phyloP scores from a whole-genome alignment of 225 moss, liverwort and hornwort species.

The Physcomitrium patens region DNA sequence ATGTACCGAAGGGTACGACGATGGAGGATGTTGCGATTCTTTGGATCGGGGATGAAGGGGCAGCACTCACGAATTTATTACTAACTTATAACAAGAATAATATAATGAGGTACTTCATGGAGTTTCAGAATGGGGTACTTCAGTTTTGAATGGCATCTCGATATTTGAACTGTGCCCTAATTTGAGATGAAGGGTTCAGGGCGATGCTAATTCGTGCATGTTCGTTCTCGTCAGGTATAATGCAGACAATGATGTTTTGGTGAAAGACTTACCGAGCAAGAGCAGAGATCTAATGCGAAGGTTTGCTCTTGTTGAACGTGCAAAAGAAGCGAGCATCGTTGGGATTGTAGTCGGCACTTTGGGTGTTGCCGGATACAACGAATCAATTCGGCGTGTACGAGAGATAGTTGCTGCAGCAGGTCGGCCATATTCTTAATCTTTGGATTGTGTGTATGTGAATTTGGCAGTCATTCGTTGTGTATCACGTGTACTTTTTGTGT shows the following conservation, averaged over 20 bases:
- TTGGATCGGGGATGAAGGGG: conserved; percentile 87
- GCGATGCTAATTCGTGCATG: conserved; percentile 17
- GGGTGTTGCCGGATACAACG: conserved; percentile 89
- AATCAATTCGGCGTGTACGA: conserved; percentile 73
- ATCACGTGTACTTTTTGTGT: background rate
- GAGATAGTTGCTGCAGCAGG: conserved; percentile 76
- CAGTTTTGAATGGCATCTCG: background rate
- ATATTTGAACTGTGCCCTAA: background rate
- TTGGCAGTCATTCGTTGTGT: conserved; percentile 15
- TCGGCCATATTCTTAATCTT: conserved; percentile 13
- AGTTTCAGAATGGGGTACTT: conserved; percentile 5
- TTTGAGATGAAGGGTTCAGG: background rate
- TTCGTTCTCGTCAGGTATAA: conserved; percentile 63
- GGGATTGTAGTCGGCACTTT: conserved; percentile 97
- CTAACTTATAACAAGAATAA: conserved; percentile 66
- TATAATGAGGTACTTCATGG: conserved; percentile 37
- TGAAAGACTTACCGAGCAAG: conserved; percentile 69
- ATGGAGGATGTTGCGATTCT: conserved; percentile 68
- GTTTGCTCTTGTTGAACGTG: conserved; percentile 85
- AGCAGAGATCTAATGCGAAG: conserved; percentile 79
- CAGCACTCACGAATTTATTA: conserved; percentile 77
- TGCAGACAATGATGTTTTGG: conserved; percentile 48
- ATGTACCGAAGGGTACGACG: conserved; percentile 39
- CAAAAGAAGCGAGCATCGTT: conserved; percentile 92
- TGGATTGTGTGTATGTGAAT: conserved; percentile 6